These are phyloP conservation scores for Chernovozyma sophiae-reginae DNA, from an alignment of 1,139 yeast genomes.

Conservation along the genomic window DNA sequence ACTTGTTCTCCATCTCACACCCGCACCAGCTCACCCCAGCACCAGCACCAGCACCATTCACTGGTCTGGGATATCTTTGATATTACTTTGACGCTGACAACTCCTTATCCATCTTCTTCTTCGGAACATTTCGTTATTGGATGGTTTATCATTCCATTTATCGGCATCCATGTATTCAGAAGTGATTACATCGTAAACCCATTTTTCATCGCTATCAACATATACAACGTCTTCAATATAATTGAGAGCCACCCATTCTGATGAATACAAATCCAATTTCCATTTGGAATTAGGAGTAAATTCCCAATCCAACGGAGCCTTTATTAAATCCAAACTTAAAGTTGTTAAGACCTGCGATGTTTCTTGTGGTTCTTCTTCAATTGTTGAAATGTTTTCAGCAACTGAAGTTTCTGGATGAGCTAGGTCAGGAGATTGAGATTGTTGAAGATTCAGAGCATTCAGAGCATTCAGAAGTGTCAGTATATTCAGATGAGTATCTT, in stretches of 20 bases:
- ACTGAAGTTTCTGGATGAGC: neutral
- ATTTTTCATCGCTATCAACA: constrained; percentile 66
- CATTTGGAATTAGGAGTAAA: constrained; percentile 42
- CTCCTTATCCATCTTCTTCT: constrained; percentile 53
- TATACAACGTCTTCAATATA: constrained; percentile 50
- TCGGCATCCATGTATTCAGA: neutral
- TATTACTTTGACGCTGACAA: constrained; percentile 22
- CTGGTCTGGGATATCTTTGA: no score
- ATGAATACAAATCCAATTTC: constrained; percentile 58
- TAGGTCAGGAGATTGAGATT: neutral
- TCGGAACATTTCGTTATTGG: constrained; percentile 26
- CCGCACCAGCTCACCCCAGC: no score
- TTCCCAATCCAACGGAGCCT: constrained; percentile 57
- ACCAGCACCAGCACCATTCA: no score
- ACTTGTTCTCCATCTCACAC: no score
- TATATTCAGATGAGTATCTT: neutral
- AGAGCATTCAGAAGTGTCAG: neutral
- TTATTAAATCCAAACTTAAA: constrained; percentile 33
- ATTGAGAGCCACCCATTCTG: constrained; percentile 52
- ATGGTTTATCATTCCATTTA: neutral
- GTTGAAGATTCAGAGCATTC: neutral
- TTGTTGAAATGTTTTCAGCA: constrained; percentile 3
- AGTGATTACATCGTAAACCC: constrained; percentile 63
- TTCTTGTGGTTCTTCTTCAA: constrained; percentile 7
- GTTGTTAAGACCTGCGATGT: constrained; percentile 14